Conservation (phyloP, 2,329 filamentous ascomycete species). For the Diplodia mutila region DNA sequence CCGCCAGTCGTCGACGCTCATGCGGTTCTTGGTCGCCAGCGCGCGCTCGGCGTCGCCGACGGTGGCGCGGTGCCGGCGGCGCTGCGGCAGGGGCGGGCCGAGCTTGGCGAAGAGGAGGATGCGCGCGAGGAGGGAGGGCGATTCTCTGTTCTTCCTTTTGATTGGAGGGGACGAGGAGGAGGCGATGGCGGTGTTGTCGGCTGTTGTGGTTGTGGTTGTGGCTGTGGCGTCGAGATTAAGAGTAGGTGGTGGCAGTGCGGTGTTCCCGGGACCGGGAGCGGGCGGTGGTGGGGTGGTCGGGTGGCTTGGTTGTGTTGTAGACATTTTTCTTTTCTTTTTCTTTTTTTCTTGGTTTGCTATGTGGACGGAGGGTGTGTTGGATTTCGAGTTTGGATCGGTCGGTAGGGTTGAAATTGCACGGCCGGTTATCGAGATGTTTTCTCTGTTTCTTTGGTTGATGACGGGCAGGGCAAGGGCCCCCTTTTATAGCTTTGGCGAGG, state of each 20-base stretch:
- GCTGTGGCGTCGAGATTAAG: not conserved
- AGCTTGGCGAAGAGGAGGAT: slow-evolving; percentile 12
- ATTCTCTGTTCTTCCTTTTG: too few species aligned
- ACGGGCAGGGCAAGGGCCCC: not conserved
- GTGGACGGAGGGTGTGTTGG: not conserved
- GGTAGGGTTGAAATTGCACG: too few species aligned
- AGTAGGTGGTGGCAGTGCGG: not conserved
- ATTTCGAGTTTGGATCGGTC: not conserved
- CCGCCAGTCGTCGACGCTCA: not conserved
- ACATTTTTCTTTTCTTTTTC: not conserved
- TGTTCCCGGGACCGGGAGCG: too few species aligned
- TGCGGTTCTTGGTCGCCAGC: not conserved
- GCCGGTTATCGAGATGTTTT: not conserved
- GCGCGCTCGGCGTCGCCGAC: not conserved
- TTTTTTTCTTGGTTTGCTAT: not conserved
- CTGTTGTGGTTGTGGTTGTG: not conserved
- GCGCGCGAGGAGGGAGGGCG: not conserved
- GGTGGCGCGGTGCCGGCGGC: not conserved
- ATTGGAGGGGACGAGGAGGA: too few species aligned
- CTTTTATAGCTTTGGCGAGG: not conserved
- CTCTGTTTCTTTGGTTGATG: too few species aligned
- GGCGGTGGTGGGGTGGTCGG: not conserved
- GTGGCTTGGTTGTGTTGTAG: not conserved
- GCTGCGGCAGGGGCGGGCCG: slow-evolving; percentile 3
- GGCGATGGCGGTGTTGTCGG: not conserved